phyloP scores from a whole-genome alignment of 1,284 basidiomycete genomes.

The Naganishia cerealis region DNA sequence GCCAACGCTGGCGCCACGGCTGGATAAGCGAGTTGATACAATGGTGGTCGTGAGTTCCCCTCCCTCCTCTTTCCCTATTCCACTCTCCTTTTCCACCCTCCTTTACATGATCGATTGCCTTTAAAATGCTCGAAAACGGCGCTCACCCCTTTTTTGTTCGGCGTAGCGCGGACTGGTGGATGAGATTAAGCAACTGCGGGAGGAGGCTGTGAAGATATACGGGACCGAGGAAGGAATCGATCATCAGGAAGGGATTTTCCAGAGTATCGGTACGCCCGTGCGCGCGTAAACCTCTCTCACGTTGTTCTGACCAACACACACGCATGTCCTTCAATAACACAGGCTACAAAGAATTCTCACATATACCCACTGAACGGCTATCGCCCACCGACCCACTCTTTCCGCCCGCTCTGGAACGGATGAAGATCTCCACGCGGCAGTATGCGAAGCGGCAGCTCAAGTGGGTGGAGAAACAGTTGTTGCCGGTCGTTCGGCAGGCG shows the following conservation, averaged over 20 bases:
- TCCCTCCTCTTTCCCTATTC: background rate
- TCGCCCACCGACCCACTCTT: conserved; percentile 55
- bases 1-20: conserved; percentile 63
- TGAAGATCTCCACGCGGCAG: conserved; percentile 83
- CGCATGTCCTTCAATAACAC: too few species aligned
- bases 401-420: conserved; percentile 65
- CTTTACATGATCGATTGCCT: too few species aligned
- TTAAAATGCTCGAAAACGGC: too few species aligned
- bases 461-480: conserved; percentile 88
- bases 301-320: background rate
- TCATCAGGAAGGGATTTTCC: conserved; percentile 73
- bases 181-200: conserved; percentile 67
- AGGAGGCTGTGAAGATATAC: conserved; percentile 50
- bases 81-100: too few species aligned
- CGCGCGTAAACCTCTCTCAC: background rate
- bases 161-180: conserved; percentile 66
- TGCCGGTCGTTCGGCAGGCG: conserved; percentile 69
- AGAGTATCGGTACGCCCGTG: conserved; percentile 74
- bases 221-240: conserved; percentile 43
- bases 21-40: conserved; percentile 78
- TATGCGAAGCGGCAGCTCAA: conserved; percentile 89
- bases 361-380: conserved; percentile 54
- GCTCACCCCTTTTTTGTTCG: too few species aligned
- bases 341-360: conserved; percentile 89
- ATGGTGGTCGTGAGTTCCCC: conserved; percentile 75